Evolutionary conservation across 2,329 filamentous ascomycete genomes (phyloP).

Genomic region (Monosporascus sp.): DNA sequence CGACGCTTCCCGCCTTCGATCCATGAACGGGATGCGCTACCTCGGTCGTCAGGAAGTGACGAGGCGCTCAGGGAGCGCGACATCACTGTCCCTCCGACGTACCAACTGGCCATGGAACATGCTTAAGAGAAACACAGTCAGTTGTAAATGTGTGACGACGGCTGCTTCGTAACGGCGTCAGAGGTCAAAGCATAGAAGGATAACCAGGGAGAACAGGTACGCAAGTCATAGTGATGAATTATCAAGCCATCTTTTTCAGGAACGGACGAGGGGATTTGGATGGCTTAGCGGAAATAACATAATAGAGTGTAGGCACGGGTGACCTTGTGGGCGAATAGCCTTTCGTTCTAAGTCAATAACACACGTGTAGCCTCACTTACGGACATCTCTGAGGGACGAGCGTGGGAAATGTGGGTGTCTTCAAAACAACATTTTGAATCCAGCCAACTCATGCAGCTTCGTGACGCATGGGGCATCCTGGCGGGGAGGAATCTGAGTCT

Average conservation of each 20-base stretch:
- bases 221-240: too few species aligned
- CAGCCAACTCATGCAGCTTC: not conserved
- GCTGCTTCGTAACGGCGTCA: not conserved
- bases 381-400: not conserved
- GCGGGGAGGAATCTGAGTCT: not conserved
- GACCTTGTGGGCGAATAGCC: not conserved
- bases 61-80: constrained; percentile 29
- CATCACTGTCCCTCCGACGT: constrained; percentile 28
- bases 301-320: not conserved
- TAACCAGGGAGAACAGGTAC: too few species aligned
- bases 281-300: not conserved
- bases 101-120: constrained; percentile 32
- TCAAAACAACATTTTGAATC: not conserved
- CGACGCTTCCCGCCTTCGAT: constrained; percentile 35
- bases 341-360: not conserved
- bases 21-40: constrained; percentile 20
- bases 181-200: too few species aligned
- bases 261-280: not conserved
- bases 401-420: not conserved
- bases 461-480: not conserved
- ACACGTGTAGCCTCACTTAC: not conserved
- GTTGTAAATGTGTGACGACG: not conserved
- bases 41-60: constrained; percentile 18
- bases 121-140: constrained; percentile 12
- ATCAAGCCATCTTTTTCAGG: too few species aligned